A percentile compares a stretch with the other conserved stretches of the same genome.
phyloP scores from a whole-genome alignment of 202 grass and related monocot genomes.

The Schoenoplectus triqueter region DNA sequence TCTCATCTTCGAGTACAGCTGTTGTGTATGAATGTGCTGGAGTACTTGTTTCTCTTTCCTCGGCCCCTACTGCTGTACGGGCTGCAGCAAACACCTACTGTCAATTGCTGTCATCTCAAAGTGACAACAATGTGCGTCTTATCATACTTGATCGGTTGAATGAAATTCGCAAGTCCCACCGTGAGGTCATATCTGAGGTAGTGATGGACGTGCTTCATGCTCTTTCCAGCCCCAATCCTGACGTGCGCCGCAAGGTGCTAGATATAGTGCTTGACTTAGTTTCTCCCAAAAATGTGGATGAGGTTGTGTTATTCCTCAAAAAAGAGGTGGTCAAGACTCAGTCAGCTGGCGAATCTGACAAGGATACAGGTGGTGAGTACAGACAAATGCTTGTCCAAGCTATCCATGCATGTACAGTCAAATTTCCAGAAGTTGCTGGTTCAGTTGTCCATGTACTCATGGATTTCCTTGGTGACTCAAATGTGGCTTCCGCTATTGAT shows the following conservation, averaged over 20 bases:
- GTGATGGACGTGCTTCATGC: conserved; percentile 70
- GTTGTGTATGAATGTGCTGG: conserved; percentile 67
- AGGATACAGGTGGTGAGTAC: conserved; percentile 58
- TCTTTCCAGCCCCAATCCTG: conserved; percentile 62
- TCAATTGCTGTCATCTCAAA: conserved; percentile 68
- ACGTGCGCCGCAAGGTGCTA: conserved; percentile 69
- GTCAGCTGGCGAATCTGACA: conserved; percentile 49
- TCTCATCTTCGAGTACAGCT: conserved; percentile 42
- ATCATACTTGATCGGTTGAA: conserved; percentile 80
- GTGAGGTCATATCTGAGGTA: conserved; percentile 63
- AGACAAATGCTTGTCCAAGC: conserved; percentile 81
- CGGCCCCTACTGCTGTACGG: conserved; percentile 55
- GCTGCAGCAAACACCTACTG: conserved; percentile 66
- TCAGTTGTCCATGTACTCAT: conserved; percentile 78
- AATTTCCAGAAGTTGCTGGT: conserved; percentile 66
- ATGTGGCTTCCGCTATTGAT: conserved; percentile 62
- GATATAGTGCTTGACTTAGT: conserved; percentile 74
- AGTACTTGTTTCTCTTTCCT: conserved; percentile 64
- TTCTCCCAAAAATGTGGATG: conserved; percentile 64
- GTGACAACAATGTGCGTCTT: conserved; percentile 82
- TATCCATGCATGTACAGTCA: conserved; percentile 63
- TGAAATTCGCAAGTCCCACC: conserved; percentile 55
- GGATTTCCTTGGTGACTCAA: conserved; percentile 75
- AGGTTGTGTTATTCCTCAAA: conserved; percentile 71
- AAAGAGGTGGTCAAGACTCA: conserved; percentile 74